Evolutionary conservation across 345 rosid species (phyloP).

Genomic region (Pistacia vera): DNA sequence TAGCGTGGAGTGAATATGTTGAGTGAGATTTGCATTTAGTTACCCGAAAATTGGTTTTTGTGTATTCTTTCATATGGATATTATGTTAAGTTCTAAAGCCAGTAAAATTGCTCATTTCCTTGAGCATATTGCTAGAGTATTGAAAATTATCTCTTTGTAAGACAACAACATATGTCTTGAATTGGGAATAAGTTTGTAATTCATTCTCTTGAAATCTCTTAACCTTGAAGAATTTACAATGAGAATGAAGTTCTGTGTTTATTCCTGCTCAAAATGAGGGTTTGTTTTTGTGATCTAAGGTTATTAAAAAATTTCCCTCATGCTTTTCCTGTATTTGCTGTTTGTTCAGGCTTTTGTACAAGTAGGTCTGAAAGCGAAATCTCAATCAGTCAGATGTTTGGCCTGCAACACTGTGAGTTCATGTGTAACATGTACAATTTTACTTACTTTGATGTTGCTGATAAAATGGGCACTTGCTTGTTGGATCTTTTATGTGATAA

Average conservation of each 20-base stretch:
- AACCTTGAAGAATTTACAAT: neutral
- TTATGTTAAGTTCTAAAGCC: neutral
- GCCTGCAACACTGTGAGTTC: constrained; percentile 84
- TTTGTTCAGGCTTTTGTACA: constrained; percentile 65
- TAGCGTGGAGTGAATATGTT: neutral
- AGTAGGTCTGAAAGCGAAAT: constrained; percentile 69
- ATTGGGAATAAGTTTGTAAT: neutral
- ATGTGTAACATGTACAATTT: neutral
- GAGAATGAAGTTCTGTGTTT: neutral
- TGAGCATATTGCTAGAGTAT: neutral
- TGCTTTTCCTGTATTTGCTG: constrained; percentile 9
- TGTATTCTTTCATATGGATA: neutral
- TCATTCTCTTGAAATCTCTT: neutral
- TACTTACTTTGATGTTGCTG: neutral
- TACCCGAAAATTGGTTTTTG: no score
- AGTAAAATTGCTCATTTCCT: neutral
- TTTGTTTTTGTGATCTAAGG: neutral
- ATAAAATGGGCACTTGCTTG: neutral
- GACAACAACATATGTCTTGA: neutral
- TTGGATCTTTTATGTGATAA: neutral
- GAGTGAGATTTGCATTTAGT: constrained; percentile 1
- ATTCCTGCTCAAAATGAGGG: neutral
- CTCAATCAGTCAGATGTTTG: constrained; percentile 55
- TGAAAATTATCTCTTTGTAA: neutral
- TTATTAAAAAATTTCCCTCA: neutral